A percentile compares a stretch with the other conserved stretches of the same genome.
Conservation (phyloP, 2,329 filamentous ascomycete genomes). For the Sphaerostilbella broomeana region DNA sequence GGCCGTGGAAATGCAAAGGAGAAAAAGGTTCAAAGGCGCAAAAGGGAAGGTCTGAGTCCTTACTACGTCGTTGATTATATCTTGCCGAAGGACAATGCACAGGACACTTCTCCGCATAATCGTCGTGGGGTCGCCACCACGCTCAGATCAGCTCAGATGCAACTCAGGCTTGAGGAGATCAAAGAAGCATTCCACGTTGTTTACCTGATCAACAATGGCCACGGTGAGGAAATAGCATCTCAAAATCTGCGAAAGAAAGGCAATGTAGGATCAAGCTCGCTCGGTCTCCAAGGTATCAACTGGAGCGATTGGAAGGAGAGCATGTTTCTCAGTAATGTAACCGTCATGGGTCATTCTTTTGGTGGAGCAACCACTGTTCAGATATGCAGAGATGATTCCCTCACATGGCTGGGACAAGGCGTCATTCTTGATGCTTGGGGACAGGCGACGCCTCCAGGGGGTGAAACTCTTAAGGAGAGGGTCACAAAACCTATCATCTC, state of each 20-base stretch:
- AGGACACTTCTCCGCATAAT: conserved; percentile 48
- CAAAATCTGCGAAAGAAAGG: conserved; percentile 51
- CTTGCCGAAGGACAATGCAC: conserved; percentile 50
- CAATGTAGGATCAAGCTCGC: conserved; percentile 52
- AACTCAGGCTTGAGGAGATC: conserved; percentile 57
- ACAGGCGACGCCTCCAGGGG: conserved; percentile 38
- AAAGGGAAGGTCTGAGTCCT: conserved; percentile 20
- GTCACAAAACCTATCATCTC: conserved; percentile 50
- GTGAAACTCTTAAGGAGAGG: conserved; percentile 37
- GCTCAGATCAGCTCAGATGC: conserved; percentile 54
- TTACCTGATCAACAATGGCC: conserved; percentile 46
- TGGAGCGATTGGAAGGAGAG: conserved; percentile 52
- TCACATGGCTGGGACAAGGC: conserved; percentile 54
- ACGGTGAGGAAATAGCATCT: conserved; percentile 42
- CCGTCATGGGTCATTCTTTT: conserved; percentile 60
- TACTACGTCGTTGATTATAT: conserved; percentile 54
- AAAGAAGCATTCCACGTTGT: conserved; percentile 56
- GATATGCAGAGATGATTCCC: conserved; percentile 46
- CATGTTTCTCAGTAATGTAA: conserved; percentile 51
- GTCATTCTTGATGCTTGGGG: conserved; percentile 64
- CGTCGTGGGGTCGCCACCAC: conserved; percentile 53
- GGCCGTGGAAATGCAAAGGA: conserved; percentile 25
- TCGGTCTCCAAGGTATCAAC: conserved; percentile 47
- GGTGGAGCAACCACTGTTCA: conserved; percentile 59
- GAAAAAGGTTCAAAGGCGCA: conserved; percentile 23